Evolutionary conservation across 148 eudicot species (phyloP).

Genomic region (Tetragonia tetragonoides): DNA sequence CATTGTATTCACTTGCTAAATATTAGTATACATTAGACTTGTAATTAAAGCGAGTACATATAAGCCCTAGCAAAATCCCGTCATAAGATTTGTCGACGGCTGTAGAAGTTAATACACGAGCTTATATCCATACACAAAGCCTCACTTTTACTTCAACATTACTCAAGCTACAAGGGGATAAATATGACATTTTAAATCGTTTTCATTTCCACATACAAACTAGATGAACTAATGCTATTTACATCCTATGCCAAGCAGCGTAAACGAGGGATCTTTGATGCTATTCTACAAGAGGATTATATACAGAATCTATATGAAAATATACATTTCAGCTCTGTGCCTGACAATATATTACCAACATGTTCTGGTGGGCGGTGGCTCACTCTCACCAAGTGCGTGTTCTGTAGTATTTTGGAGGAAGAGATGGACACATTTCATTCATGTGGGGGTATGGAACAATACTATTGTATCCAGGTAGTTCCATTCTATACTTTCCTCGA

Average conservation of each 20-base stretch:
- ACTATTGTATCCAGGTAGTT: constrained; percentile 80
- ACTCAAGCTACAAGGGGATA: not conserved
- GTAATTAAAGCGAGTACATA: too few species aligned
- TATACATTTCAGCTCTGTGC: not conserved
- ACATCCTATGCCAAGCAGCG: constrained; percentile 21
- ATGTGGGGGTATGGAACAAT: constrained; percentile 75
- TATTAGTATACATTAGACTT: too few species aligned
- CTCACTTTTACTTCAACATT: not conserved
- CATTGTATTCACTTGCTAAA: too few species aligned
- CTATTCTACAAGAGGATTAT: not conserved
- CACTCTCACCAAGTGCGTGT: constrained; percentile 50
- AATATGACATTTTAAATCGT: not conserved
- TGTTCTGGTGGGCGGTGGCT: not conserved
- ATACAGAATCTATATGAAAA: constrained; percentile 10
- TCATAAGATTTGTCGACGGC: too few species aligned
- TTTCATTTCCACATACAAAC: not conserved
- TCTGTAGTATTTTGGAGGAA: constrained; percentile 77
- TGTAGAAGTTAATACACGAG: too few species aligned
- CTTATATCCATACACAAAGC: too few species aligned
- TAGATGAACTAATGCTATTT: constrained; percentile 6
- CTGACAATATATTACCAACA: not conserved
- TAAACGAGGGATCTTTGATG: not conserved
- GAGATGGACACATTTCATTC: constrained; percentile 85
- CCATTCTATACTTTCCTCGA: constrained; percentile 85
- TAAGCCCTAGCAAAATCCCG: too few species aligned